phyloP scores from a whole-genome alignment of 768 basidiomycete genomes.

The Tulasnella sp. region DNA sequence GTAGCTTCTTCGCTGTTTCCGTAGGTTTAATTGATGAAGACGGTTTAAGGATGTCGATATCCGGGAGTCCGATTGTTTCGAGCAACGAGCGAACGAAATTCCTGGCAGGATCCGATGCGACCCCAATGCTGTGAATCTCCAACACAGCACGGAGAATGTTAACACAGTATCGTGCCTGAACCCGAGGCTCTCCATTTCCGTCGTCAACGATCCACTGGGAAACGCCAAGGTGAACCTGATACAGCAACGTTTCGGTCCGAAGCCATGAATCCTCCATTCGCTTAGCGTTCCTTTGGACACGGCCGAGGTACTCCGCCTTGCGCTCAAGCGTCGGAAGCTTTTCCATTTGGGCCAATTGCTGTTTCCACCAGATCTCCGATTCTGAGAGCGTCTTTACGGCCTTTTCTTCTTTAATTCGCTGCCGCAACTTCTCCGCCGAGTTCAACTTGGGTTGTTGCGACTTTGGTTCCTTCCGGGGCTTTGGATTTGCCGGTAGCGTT shows the following conservation, averaged over 20 bases:
- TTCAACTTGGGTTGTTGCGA: constrained; percentile 24
- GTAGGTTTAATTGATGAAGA: background rate
- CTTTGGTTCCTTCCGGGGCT: background rate
- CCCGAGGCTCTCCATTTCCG: constrained; percentile 32
- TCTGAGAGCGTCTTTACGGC: constrained; percentile 35
- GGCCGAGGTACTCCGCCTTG: constrained; percentile 34
- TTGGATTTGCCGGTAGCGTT: background rate
- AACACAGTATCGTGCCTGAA: constrained; percentile 43
- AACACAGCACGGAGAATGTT: constrained; percentile 44
- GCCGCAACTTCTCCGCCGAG: constrained; percentile 38
- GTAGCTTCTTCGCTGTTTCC: background rate
- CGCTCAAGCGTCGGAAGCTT: constrained; percentile 29
- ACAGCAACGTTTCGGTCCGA: constrained; percentile 46
- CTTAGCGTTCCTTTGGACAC: constrained; percentile 37
- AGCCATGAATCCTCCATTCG: constrained; percentile 39
- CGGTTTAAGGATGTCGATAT: constrained; percentile 29
- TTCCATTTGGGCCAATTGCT: constrained; percentile 38
- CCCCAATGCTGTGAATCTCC: constrained; percentile 25
- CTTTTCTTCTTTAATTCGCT: constrained; percentile 42
- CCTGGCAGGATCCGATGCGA: constrained; percentile 30
- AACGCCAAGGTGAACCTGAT: constrained; percentile 46
- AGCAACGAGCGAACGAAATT: constrained; percentile 28
- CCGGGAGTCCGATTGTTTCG: constrained; percentile 41
- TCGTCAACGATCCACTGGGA: constrained; percentile 45
- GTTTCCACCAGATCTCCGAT: constrained; percentile 47